Percentiles rank a stretch among this genome's conserved stretches.
Evolutionary conservation across 352 stramenopile genomes (phyloP).

Genomic region (Saprolegnia diclina): DNA sequence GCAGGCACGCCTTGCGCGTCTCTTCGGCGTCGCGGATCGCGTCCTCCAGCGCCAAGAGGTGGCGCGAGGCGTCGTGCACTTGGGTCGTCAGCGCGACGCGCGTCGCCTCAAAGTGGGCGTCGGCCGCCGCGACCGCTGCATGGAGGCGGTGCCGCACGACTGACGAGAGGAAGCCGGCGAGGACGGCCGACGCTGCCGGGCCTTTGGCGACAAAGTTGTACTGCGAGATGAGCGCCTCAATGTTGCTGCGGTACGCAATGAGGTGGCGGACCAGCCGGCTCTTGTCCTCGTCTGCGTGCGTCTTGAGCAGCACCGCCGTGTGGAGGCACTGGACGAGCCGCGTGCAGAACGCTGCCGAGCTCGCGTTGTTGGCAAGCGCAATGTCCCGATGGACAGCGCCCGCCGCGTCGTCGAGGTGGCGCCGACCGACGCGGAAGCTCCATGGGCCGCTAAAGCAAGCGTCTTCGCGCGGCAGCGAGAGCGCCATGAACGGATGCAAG

Average conservation of each 20-base stretch:
- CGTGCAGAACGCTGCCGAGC: constrained; percentile 10
- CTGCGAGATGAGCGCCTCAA: constrained; percentile 20
- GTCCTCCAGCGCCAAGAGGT: neutral
- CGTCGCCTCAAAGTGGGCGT: neutral
- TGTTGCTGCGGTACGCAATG: constrained; percentile 18
- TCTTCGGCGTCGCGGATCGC: constrained; percentile 3
- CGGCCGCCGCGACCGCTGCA: neutral
- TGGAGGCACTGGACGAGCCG: constrained; percentile 12
- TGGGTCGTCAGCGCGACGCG: neutral
- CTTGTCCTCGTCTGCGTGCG: constrained; percentile 8
- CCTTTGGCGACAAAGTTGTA: constrained; percentile 20
- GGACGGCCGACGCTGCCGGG: constrained; percentile 1
- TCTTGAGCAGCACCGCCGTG: constrained; percentile 6
- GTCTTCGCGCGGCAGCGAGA: neutral
- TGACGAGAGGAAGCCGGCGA: constrained; percentile 2
- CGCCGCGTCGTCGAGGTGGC: neutral
- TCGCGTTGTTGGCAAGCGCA: neutral
- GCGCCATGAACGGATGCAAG: constrained; percentile 12
- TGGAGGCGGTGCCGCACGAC: constrained; percentile 8
- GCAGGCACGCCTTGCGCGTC: constrained; percentile 4
- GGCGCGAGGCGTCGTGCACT: neutral
- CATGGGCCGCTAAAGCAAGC: constrained; percentile 1
- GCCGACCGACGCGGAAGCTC: neutral
- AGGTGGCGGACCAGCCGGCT: constrained; percentile 11
- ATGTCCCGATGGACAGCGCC: neutral